Conservation (phyloP, 2,329 filamentous ascomycete genomes). For the Fusarium begoniae region DNA sequence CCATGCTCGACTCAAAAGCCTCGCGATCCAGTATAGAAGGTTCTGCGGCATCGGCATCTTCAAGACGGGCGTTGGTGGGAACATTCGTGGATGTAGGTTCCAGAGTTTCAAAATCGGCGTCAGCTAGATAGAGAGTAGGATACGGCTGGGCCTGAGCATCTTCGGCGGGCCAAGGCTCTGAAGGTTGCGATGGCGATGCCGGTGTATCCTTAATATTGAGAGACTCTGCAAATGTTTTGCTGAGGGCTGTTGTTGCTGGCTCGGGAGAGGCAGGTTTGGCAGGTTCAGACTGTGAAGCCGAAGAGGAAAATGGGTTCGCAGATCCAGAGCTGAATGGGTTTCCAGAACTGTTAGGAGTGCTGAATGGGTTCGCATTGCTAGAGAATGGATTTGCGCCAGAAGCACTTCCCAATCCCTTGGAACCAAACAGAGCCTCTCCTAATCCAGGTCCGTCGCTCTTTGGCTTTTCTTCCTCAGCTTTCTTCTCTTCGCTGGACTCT, state of each 20-base stretch:
- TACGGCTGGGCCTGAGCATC: conserved; percentile 75
- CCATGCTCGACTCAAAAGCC: conserved; percentile 77
- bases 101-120: conserved; percentile 92
- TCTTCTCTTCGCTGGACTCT: conserved; percentile 43
- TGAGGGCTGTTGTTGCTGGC: conserved; percentile 50
- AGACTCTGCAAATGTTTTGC: conserved; percentile 75
- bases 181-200: conserved; percentile 46
- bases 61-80: conserved; percentile 57
- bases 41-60: conserved; percentile 52
- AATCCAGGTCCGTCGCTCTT: conserved; percentile 56
- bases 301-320: conserved; percentile 46
- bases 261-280: conserved; percentile 47
- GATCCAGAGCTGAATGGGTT: conserved; percentile 46
- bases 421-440: conserved; percentile 76
- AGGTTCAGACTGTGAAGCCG: conserved; percentile 43
- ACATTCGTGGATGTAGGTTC: conserved; percentile 65
- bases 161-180: conserved; percentile 79
- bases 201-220: conserved; percentile 74
- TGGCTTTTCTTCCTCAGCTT: conserved; percentile 48
- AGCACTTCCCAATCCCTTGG: conserved; percentile 56
- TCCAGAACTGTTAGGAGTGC: conserved; percentile 45
- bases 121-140: conserved; percentile 79
- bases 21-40: conserved; percentile 69
- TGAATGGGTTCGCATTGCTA: conserved; percentile 60
- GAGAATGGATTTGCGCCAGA: conserved; percentile 68